phyloP scores from a whole-genome alignment of 2,329 filamentous ascomycete genomes.

The Xylariales sp. region DNA sequence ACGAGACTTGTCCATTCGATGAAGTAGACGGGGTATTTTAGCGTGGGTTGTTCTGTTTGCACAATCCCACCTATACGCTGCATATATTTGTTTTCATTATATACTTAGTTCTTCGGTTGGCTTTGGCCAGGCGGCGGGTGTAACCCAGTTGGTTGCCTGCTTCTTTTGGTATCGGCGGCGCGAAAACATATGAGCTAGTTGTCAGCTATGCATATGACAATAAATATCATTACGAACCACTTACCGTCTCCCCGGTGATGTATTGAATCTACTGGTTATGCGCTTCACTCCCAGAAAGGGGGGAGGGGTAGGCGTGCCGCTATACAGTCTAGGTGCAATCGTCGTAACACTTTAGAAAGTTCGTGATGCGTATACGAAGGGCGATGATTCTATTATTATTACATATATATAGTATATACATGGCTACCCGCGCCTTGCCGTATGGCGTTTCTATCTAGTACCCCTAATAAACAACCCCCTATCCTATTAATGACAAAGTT shows the following conservation, averaged over 20 bases:
- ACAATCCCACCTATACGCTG: neutral
- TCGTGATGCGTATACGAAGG: neutral
- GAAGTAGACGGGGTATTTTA: neutral
- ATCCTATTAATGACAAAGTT: neutral
- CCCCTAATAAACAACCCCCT: too few species aligned
- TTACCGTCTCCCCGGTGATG: neutral
- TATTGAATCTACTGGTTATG: neutral
- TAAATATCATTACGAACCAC: conserved; percentile 12
- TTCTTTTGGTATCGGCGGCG: conserved; percentile 1
- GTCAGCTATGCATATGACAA: conserved; percentile 10
- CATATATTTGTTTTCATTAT: conserved; percentile 20
- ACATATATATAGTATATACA: neutral
- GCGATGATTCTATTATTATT: neutral
- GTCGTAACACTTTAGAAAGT: too few species aligned
- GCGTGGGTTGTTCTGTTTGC: neutral
- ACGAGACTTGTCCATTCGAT: conserved; percentile 7
- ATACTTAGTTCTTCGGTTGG: conserved; percentile 19
- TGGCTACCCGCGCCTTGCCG: too few species aligned
- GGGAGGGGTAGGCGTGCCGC: too few species aligned
- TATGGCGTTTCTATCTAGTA: too few species aligned
- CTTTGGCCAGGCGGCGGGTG: conserved; percentile 2
- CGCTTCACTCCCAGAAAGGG: neutral
- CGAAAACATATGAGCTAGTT: conserved; percentile 16
- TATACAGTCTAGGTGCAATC: too few species aligned
- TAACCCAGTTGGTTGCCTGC: neutral